Evolutionary conservation across 2,329 filamentous ascomycete genomes (phyloP).

Genomic region (Cephalotrichum gorgonifer): DNA sequence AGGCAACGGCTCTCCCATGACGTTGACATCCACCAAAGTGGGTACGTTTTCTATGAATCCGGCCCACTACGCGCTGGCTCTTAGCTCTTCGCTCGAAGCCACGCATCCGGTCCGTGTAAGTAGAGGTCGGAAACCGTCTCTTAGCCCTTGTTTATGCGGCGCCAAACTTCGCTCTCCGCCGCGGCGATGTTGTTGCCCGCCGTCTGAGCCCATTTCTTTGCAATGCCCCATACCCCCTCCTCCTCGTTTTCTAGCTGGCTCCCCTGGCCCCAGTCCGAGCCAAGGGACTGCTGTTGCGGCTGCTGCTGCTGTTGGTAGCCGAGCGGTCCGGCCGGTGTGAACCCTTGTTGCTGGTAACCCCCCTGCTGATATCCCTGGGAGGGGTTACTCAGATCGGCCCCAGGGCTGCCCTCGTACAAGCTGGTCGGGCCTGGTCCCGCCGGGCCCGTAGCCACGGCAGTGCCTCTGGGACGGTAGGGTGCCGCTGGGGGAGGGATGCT

Average conservation of each 20-base stretch:
- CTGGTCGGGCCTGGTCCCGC: slow-evolving; percentile 6
- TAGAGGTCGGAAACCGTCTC: not conserved
- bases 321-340: not conserved
- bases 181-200: slow-evolving; percentile 47
- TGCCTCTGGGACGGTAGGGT: slow-evolving; percentile 24
- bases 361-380: not conserved
- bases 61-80: not conserved
- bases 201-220: slow-evolving; percentile 46
- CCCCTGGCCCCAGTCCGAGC: not conserved
- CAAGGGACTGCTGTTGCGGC: too few relatives aligned
- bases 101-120: not conserved
- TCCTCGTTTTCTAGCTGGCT: slow-evolving; percentile 15
- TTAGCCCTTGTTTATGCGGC: slow-evolving; percentile 49
- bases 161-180: slow-evolving; percentile 53
- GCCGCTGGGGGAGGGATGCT: slow-evolving; percentile 34
- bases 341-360: not conserved
- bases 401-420: slow-evolving; percentile 12
- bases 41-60: not conserved
- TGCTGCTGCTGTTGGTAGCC: not conserved
- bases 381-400: not conserved
- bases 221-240: slow-evolving; percentile 42
- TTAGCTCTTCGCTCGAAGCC: not conserved
- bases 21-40: not conserved
- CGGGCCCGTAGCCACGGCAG: slow-evolving; percentile 21
- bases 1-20: not conserved